Evolutionary conservation across 176 grass and related monocot genomes (phyloP), one percentile per base, ranked within the genome.

Genomic region (Luzula sylvatica): DNA sequence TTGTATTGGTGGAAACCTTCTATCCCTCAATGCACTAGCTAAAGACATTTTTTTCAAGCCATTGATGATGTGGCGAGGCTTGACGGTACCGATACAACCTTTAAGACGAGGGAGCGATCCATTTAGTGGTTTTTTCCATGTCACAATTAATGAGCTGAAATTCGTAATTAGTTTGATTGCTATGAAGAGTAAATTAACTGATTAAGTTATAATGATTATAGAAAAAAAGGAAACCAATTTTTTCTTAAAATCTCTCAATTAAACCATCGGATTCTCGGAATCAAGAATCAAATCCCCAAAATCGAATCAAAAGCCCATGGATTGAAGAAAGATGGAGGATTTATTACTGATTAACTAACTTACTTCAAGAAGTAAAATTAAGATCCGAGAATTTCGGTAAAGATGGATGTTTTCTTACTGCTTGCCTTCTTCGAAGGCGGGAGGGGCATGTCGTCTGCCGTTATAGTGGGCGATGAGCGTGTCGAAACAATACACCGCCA

Each of bases 111-210:
- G 86, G 46, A 87, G 85, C 11, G 68, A 72, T 50, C 93, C 93
- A 75, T 98, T 98, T 24, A 65, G 20, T 61, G 69, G 78, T 78
- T 99, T 99, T 75, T 99, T 99, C 93, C 86, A 92, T 48, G 93
- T 99, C 38, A 99, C 93, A 81, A 99, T 92, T 60, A 99, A 69
- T 67, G 93, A 78, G 75, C 93, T 99, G 86, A 56, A 83, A 75
- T 68, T n/a, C 30, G 49, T 22, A 41, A 24, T 35, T 35, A 7
- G 5, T 1, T 7, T 7, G 9, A 7, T 7, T 35, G 5, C 9
- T 35, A n/a, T 7, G 9, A 35, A 35, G 9, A 35, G n/a, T n/a
- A n/a, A n/a, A n/a, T n/a, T n/a, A n/a, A n/a, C n/a, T n/a, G n/a
- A n/a, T n/a, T n/a, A n/a, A n/a, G n/a, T n/a, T n/a, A n/a, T n/a